Percentiles rank a stretch among this genome's conserved stretches.
phyloP scores from a whole-genome alignment of 345 rosid genomes.

The Angophora floribunda region DNA sequence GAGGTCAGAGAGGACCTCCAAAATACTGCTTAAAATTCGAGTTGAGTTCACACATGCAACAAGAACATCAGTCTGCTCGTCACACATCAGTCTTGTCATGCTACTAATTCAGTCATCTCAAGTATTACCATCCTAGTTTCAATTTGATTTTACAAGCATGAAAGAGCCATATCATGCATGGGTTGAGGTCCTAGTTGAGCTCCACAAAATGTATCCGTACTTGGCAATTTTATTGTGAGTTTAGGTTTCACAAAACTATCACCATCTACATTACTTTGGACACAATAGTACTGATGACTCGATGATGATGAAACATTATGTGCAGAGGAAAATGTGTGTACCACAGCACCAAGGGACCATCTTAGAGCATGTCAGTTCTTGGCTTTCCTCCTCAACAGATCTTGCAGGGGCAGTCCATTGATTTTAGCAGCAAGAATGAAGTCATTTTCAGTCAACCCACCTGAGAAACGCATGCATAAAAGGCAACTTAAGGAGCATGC shows the following conservation, averaged over 20 bases:
- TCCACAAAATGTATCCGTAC: background rate
- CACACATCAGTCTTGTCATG: background rate
- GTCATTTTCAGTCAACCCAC: conserved; percentile 84
- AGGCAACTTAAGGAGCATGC: background rate
- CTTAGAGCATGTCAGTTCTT: background rate
- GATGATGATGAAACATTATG: background rate
- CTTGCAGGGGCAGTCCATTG: conserved; percentile 47
- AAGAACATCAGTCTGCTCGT: background rate
- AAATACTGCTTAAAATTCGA: background rate
- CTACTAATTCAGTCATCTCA: background rate
- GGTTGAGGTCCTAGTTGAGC: background rate
- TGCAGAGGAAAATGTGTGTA: background rate
- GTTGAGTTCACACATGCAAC: background rate
- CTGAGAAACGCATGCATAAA: conserved; percentile 16
- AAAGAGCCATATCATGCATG: background rate
- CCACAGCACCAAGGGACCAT: background rate
- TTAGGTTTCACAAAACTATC: background rate
- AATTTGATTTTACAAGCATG: background rate
- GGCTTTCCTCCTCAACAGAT: conserved; percentile 37
- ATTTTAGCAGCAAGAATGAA: conserved; percentile 90
- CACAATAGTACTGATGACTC: background rate
- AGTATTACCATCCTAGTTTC: background rate
- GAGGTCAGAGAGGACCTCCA: background rate
- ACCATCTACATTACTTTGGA: background rate
- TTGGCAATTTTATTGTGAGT: background rate